Evolutionary conservation across 352 stramenopile genomes (phyloP).

Genomic region (Globisporangium viniferum): DNA sequence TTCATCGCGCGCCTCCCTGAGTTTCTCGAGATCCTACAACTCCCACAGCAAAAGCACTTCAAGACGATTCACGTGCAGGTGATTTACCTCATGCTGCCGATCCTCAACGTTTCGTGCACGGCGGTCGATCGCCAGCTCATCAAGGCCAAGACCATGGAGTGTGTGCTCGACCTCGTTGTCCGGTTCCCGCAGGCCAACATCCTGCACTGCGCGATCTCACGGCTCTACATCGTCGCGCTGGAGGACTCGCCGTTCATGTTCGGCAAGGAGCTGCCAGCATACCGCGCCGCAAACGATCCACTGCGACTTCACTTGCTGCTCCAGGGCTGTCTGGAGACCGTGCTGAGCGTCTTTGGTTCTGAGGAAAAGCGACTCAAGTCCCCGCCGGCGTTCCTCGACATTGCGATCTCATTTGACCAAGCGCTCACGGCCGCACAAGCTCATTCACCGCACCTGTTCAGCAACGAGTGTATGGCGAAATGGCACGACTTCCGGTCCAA

Average conservation of each 20-base stretch:
- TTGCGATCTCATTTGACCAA: slow-evolving; percentile 76
- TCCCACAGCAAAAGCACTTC: slow-evolving; percentile 34
- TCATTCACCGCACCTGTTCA: slow-evolving; percentile 50
- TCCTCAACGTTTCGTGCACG: slow-evolving; percentile 70
- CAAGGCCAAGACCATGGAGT: slow-evolving; percentile 34
- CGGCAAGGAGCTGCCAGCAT: slow-evolving; percentile 68
- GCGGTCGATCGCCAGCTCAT: slow-evolving; percentile 49
- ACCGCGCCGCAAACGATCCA: slow-evolving; percentile 46
- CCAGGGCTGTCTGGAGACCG: slow-evolving; percentile 35
- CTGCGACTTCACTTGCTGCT: slow-evolving; percentile 57
- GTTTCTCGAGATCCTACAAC: slow-evolving; percentile 35
- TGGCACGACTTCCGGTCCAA: slow-evolving; percentile 52
- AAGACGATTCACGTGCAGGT: slow-evolving; percentile 63
- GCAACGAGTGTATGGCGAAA: slow-evolving; percentile 22
- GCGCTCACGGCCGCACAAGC: slow-evolving; percentile 57
- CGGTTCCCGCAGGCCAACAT: slow-evolving; percentile 89
- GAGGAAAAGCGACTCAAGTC: slow-evolving; percentile 19
- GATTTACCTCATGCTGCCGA: slow-evolving; percentile 71
- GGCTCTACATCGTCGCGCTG: slow-evolving; percentile 74
- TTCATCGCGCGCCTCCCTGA: slow-evolving; percentile 43
- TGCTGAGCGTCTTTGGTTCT: slow-evolving; percentile 33
- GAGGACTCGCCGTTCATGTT: slow-evolving; percentile 82
- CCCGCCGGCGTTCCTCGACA: slow-evolving; percentile 60
- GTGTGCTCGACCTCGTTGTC: slow-evolving; percentile 88
- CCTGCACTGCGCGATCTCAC: slow-evolving; percentile 55